Base-by-base conservation (phyloP, 805 yeast species). In the Spathaspora gorwiae region DNA sequence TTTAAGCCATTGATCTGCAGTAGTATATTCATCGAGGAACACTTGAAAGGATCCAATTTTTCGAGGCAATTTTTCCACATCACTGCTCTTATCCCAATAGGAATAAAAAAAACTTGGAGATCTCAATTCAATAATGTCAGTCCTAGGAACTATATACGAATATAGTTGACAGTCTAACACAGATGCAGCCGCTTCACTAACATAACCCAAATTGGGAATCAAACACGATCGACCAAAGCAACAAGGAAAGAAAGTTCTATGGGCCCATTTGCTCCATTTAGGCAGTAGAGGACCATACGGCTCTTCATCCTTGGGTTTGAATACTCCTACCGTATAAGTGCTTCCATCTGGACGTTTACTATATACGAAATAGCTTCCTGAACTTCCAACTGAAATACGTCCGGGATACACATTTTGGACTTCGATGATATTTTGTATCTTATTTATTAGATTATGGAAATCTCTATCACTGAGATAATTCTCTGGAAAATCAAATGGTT, bases 231-330 rank as follows among this genome's bases (percentile, higher is more conserved):
- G 60, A 5, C 90, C 90, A 62, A 84, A 84, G 57, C 83, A 84
- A 53, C 89, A 84, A 2, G 90, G 90, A 46, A 84, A 84, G 49
- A 84, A 72, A 26, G 83, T 84, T 52, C 90, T 60, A 56, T 84
- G 90, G 3, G 83, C 58, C 90, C 90, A 84, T 61, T 84, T 84
- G 1, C 86, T 78, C 89, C 90, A 82, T 57, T 84, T 84, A 1
- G 90, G 90, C 4, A 86, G 79, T 43, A 84, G 56, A 1, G 89
- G 87, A 0, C 90, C 90, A 56, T 84, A 84, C 0, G 90, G 90
- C 53, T 84, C 90, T 59, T 84, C 90, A 60, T 84, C 89, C 56
- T 83, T 83, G 5, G 90, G 90, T 57, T 84, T 84, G 68, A 84
- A 84, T 2, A 84, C 81, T 0, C 83, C 90, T 12, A 73, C 73